Evolutionary conservation across 768 basidiomycete genomes (phyloP), one percentile per base, ranked within the genome.

Genomic region (Amanita muscaria): DNA sequence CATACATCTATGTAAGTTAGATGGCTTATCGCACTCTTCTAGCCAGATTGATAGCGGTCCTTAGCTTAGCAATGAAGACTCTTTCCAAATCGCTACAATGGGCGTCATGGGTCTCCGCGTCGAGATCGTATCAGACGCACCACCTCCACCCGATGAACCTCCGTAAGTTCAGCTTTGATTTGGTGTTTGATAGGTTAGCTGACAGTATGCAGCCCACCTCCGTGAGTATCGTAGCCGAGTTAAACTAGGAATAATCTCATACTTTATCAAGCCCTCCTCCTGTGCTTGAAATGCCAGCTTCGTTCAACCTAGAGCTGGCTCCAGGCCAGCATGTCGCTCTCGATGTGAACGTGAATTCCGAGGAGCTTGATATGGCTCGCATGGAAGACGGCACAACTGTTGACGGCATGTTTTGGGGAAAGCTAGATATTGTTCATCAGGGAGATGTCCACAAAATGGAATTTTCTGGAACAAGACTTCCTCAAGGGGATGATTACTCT

Each of bases 371-470:
- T 58, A 90, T 91, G 88, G 83, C 88, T 2, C 76, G 85, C 40
- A 88, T 88, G 83, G 88, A 90, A 51, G 88, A 91, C 53, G 88
- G 88, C 1, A 89, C 85, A 11, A 67, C 79, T 18, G 88, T 91
- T 15, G 88, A 87, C 39, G 88, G 88, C 31, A 66, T 76, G 62
- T 91, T 89, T 64, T 90, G 84, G 86, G 88, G 88, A 3, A 89
- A 89, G 57, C 76, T 91, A 43, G 79, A 78, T 52, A 86, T 91
- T 40, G 75, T 88, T 10, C 88, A 91, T 56, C 67, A 76, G 1
- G 84, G 79, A 24, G 83, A 86, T 53, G 79, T 64, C 14, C 88
- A 91, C 61, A 72, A 72, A 45, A 75, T 91, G 74, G 88, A 89
- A 53, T 91, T 91, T 59, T 79, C 64, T 41, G 88, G 88, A 19